Conservation (phyloP, 108 stramenopile species). For the Fragilariopsis cylindrus region DNA sequence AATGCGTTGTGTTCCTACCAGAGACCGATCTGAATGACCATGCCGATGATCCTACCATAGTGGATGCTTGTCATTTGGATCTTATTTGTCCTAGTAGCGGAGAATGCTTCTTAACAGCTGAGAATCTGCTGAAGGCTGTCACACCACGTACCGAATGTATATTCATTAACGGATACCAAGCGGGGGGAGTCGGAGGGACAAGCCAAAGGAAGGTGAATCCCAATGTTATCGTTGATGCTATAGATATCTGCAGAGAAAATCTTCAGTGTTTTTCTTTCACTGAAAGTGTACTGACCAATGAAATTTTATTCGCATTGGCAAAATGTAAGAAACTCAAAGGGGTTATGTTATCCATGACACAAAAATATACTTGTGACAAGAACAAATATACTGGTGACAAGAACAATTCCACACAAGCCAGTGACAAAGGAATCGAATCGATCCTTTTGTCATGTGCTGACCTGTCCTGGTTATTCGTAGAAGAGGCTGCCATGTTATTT, state of each 20-base stretch:
- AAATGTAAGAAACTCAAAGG: not conserved
- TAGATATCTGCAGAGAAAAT: not conserved
- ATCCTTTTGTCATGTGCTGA: not conserved
- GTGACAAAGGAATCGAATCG: not conserved
- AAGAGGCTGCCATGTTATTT: not conserved
- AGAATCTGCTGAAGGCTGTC: slow-evolving; percentile 3
- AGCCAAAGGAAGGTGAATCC: not conserved
- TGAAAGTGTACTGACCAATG: slow-evolving; percentile 3
- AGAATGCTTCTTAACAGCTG: not conserved
- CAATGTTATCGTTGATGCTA: not conserved
- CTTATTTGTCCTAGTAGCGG: not conserved
- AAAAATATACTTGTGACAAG: not conserved
- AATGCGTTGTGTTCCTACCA: not conserved
- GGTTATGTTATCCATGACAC: not conserved
- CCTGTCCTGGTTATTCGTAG: not conserved
- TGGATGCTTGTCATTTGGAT: slow-evolving; percentile 8
- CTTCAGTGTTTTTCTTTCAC: slow-evolving; percentile 1
- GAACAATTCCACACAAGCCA: not conserved
- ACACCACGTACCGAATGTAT: slow-evolving; percentile 3
- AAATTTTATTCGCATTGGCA: slow-evolving; percentile 9
- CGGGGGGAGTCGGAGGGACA: not conserved
- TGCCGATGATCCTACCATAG: not conserved
- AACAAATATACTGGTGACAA: not conserved
- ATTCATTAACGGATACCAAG: slow-evolving; percentile 2
- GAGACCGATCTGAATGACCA: not conserved